phyloP scores from a whole-genome alignment of 2,329 filamentous ascomycete species.

The Arachnomyces sp. region DNA sequence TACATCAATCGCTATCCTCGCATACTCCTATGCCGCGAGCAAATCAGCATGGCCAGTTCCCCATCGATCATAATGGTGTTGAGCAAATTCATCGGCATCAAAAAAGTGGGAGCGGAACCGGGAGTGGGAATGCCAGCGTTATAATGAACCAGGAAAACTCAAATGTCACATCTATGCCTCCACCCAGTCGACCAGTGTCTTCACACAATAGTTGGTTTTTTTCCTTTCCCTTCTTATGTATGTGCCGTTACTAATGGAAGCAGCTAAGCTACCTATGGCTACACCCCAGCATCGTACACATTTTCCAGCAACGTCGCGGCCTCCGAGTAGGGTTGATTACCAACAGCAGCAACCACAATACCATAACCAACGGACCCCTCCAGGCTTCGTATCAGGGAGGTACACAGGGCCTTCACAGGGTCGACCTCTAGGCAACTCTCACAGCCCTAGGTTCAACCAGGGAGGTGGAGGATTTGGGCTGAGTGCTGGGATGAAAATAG shows the following conservation, averaged over 20 bases:
- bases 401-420: too few relatives aligned
- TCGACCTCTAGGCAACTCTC: too few relatives aligned
- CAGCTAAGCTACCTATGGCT: constrained; percentile 9
- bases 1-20: constrained; percentile 12
- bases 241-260: neutral
- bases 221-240: neutral
- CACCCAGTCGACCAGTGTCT: constrained; percentile 17
- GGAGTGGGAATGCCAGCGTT: constrained; percentile 14
- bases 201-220: constrained; percentile 18
- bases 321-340: neutral
- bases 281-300: constrained; percentile 13
- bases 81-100: constrained; percentile 33
- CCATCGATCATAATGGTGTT: constrained; percentile 20
- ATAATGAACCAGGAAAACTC: constrained; percentile 12
- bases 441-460: too few relatives aligned
- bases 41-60: constrained; percentile 15
- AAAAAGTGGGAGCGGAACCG: constrained; percentile 32
- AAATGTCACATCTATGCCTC: constrained; percentile 23
- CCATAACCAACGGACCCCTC: neutral
- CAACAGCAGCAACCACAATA: neutral
- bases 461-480: constrained; percentile 2
- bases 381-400: too few relatives aligned
- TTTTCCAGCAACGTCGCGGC: constrained; percentile 6
- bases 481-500: constrained; percentile 13
- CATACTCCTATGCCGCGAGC: constrained; percentile 20